Evolutionary conservation across 208 protist genomes (phyloP), one percentile per base, ranked within the genome.

Genomic region (Acanthamoeba castellanii): DNA sequence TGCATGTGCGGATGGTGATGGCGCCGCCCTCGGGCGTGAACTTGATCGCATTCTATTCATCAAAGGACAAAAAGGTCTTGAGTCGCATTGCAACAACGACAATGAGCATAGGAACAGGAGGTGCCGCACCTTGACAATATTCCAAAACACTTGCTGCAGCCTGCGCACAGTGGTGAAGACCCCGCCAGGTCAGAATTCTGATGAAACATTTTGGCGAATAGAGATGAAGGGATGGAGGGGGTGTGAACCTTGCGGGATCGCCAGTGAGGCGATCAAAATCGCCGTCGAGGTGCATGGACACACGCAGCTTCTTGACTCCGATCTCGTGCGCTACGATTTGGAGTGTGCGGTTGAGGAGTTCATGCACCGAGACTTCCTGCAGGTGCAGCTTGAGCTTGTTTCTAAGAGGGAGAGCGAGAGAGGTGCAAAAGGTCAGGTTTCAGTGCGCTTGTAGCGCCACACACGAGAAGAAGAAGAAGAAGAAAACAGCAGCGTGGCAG

Each of bases 21-120:
- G 18, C 8, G 16, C 84, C 84, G 11, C 52, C 52, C 52, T 91
- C 84, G 1, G 84, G 52, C 22, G 84, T 91, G 84, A 91, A 91
- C 52, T 91, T 91, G 84, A 70, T 91, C 20, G 84, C 84, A 20
- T 91, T 91, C 30, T 64, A 1, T 64, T 27, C 22, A 47, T 11
- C 14, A 64, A 64, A 64, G 2, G 14, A 25, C 1, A 0, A 25
- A 27, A 25, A 22, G 20, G 20, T 1, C 20, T 4, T 47, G 2
- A 47, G 2, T 47, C 2, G 45, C 45, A 47, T 47, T 4, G 45
- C 45, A 4, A 4, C 45, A 47, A 47, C 45, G 7, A 27, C 57
- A 61, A 61, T 61, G 45, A 47, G 45, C 7, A 47, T 42, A 47
- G 45, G 4, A 47, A 47, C 4, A 47, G 45, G 45, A 47, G 78